Evolutionary conservation across 2,329 filamentous ascomycete species (phyloP), one percentile per base, ranked within the genome.

Genomic region (Cryoendolithus antarcticus): DNA sequence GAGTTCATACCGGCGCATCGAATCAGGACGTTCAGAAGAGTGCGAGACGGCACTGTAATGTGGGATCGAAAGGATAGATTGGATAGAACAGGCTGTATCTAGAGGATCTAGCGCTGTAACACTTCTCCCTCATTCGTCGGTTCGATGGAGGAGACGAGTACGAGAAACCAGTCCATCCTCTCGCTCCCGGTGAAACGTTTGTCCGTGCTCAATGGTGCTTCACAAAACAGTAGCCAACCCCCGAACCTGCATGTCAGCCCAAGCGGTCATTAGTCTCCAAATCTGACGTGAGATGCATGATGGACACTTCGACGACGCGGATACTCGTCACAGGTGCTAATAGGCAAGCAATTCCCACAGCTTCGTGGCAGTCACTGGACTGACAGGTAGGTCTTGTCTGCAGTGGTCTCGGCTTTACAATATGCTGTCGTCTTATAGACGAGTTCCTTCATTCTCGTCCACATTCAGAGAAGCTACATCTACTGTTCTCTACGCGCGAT

Each of bases 351-450:
- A 10, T 9, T 8, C 24, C 7, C 24, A 27, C 7, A 27, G 24
- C 24, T 27, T 27, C 24, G 24, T 27, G 6, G 24, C 24, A 27
- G 24, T 27, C 24, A 27, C 24, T 27, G 24, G 31, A 35, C 41
- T 45, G 41, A 37, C 32, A 45, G 43, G 34, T 42, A 29, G 35
- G 30, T 47, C 27, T 43, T 6, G 13, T 13, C 6, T 30, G 4
- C 60, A 95, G 89, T 58, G 89, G 89, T 44, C 77, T 95, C 33
- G 89, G 89, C 33, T 82, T 89, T 52, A 80, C 81, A 40, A 86
- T 84, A 49, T 83, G 82, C 58, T 77, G 82, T 55, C 83, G 86
- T 44, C 71, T 94, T 40, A 89, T 93, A 51, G 85, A 94, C 65
- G 84, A 93, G 53, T 95, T 94, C 66, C 75, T 93, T 43, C 65